A percentile compares a stretch with the other conserved stretches of the same genome.
phyloP scores from a whole-genome alignment of 2,329 filamentous ascomycete genomes.

The Bipolaris sorokiniana region DNA sequence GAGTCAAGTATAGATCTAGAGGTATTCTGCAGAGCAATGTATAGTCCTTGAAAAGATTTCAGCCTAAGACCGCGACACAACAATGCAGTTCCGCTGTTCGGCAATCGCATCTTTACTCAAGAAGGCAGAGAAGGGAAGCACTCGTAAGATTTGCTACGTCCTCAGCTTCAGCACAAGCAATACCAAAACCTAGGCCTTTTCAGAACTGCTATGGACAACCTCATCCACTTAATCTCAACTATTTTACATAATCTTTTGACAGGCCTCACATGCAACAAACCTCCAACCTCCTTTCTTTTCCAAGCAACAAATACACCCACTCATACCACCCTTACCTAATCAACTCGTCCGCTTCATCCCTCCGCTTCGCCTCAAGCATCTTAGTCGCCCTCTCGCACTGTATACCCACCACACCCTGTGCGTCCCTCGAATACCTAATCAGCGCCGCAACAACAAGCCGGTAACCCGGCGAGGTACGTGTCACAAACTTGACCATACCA shows the following conservation, averaged over 20 bases:
- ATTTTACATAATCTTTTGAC: too few relatives aligned
- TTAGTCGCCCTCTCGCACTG: slow-evolving; percentile 4
- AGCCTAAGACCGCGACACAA: slow-evolving; percentile 26
- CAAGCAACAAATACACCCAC: too few relatives aligned
- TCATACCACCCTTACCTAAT: background rate
- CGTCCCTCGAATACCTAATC: slow-evolving; percentile 26
- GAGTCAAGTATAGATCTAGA: too few relatives aligned
- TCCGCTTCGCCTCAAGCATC: slow-evolving; percentile 9
- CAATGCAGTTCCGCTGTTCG: too few relatives aligned
- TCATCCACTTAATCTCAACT: slow-evolving; percentile 59
- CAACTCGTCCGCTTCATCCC: slow-evolving; percentile 20
- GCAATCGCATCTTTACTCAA: too few relatives aligned
- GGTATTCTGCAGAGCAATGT: too few relatives aligned
- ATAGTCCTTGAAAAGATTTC: slow-evolving; percentile 37
- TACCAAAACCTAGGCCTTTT: slow-evolving; percentile 60
- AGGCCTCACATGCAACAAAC: slow-evolving; percentile 51
- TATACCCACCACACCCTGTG: slow-evolving; percentile 11
- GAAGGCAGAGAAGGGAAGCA: slow-evolving; percentile 18
- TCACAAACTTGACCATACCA: slow-evolving; percentile 41
- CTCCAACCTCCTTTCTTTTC: slow-evolving; percentile 68
- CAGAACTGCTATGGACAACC: slow-evolving; percentile 60
- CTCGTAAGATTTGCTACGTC: background rate
- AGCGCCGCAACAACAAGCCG: slow-evolving; percentile 34
- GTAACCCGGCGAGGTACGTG: slow-evolving; percentile 30
- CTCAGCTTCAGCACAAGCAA: slow-evolving; percentile 44